A percentile compares a stretch with the other conserved stretches of the same genome.
These are phyloP conservation scores for Stevia rebaudiana DNA, from an alignment of 140 eudicot species.

Conservation along the genomic window DNA sequence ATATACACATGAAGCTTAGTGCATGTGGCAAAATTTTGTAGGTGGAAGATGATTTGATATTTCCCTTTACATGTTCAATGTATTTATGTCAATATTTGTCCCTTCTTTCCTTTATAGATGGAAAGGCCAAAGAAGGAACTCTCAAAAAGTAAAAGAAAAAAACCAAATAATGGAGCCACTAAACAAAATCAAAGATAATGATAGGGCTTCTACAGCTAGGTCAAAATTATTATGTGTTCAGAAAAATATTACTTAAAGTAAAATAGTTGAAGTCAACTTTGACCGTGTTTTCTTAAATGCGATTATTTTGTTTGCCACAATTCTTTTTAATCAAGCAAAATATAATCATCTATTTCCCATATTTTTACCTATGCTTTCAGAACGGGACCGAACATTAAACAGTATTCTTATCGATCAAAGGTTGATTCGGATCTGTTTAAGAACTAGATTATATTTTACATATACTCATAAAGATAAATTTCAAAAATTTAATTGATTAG, in stretches of 20 bases:
- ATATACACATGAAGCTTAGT: background rate
- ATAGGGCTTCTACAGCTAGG: conserved; percentile 17
- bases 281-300: background rate
- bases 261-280: conserved; percentile 22
- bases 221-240: conserved; percentile 24
- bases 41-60: conserved; percentile 24
- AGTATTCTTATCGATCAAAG: too few species aligned
- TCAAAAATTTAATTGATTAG: too few species aligned
- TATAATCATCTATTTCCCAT: too few species aligned
- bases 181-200: conserved; percentile 33
- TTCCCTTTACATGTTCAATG: conserved; percentile 34
- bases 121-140: conserved; percentile 32
- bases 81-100: conserved; percentile 29
- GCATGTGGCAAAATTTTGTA: conserved; percentile 30
- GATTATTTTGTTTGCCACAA: background rate
- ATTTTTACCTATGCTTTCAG: too few species aligned
- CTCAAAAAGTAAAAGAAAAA: conserved; percentile 24
- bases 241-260: background rate
- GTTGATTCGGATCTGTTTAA: too few species aligned
- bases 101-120: conserved; percentile 27
- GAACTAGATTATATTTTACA: too few species aligned
- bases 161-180: background rate
- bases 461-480: too few species aligned
- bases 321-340: background rate
- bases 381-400: too few species aligned